Evolutionary conservation across 176 grass and related monocot species (phyloP).

Genomic region (Triticum turgidum): DNA sequence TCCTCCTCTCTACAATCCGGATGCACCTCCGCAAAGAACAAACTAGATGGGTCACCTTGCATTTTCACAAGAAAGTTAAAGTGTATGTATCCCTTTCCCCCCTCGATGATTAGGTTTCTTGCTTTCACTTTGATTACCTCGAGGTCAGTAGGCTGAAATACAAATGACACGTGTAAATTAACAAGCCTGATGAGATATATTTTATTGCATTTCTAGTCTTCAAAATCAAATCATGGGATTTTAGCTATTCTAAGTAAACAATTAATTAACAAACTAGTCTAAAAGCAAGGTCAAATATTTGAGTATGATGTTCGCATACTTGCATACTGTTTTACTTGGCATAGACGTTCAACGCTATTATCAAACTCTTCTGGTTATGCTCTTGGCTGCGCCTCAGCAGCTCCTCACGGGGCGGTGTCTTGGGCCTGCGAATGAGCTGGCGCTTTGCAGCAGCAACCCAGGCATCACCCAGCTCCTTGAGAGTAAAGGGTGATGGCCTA

Average conservation of each 20-base stretch:
- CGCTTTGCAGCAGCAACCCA: no score
- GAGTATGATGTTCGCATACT: not conserved
- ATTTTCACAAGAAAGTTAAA: not conserved
- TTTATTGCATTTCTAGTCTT: no score
- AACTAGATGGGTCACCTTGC: not conserved
- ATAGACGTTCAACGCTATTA: not conserved
- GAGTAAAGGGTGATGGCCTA: no score
- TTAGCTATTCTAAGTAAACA: no score
- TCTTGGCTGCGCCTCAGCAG: not conserved
- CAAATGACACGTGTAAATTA: not conserved
- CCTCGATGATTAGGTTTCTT: not conserved
- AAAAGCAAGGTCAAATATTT: no score
- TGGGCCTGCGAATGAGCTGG: no score
- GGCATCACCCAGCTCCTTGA: no score
- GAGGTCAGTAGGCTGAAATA: not conserved
- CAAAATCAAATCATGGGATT: no score
- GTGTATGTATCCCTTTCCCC: not conserved
- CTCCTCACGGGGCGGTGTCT: not conserved
- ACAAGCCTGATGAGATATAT: not conserved
- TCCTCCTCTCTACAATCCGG: not conserved
- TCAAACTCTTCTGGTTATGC: not conserved
- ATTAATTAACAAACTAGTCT: no score
- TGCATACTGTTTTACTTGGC: not conserved
- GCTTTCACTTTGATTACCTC: not conserved
- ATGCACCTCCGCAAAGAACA: conserved; percentile 1